phyloP scores from a whole-genome alignment of 129 eudicot genomes.

The Artemisia tridentata region DNA sequence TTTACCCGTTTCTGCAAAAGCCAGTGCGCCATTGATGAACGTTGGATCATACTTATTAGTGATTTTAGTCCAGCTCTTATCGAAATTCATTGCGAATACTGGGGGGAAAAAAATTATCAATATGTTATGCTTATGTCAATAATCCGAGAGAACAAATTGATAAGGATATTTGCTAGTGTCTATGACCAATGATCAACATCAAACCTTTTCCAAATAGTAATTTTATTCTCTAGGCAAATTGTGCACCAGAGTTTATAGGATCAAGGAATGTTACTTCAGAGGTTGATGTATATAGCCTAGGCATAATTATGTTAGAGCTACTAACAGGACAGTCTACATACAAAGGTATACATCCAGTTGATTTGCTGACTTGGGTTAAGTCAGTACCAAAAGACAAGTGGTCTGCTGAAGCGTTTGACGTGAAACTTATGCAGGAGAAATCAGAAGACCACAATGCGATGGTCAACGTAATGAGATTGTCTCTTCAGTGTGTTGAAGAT shows the following conservation, averaged over 20 bases:
- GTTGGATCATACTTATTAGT: too few species aligned
- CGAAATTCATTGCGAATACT: too few species aligned
- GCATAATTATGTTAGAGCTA: slow-evolving; percentile 55
- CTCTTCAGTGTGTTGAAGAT: slow-evolving; percentile 45
- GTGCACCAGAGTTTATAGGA: slow-evolving; percentile 59
- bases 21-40: too few species aligned
- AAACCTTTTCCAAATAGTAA: too few species aligned
- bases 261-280: slow-evolving; percentile 51
- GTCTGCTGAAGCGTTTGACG: slow-evolving; percentile 52
- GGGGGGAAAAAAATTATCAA: too few species aligned
- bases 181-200: too few species aligned
- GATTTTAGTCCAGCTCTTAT: too few species aligned
- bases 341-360: slow-evolving; percentile 42
- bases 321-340: slow-evolving; percentile 53
- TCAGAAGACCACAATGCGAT: slow-evolving; percentile 41
- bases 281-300: slow-evolving; percentile 62
- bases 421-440: slow-evolving; percentile 50
- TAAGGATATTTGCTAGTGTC: too few species aligned
- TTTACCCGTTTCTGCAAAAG: too few species aligned
- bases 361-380: slow-evolving; percentile 67
- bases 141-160: too few species aligned
- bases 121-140: too few species aligned
- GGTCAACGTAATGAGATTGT: slow-evolving; percentile 49
- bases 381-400: slow-evolving; percentile 59
- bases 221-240: too few species aligned